Base-by-base conservation (phyloP, 2,329 filamentous ascomycete species). In the Botryotinia narcissicola region DNA sequence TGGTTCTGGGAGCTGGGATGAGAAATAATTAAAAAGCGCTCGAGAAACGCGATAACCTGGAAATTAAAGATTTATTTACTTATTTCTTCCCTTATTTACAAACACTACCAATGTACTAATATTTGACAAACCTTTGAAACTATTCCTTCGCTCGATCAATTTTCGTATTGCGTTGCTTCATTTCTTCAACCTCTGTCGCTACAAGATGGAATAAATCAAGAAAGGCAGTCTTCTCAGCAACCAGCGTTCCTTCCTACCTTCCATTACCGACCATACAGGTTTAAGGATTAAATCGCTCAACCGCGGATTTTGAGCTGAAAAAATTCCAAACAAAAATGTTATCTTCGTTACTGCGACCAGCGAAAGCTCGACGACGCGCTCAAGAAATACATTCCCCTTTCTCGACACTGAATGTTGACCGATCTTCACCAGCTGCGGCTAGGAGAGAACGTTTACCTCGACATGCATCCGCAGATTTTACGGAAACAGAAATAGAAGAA, bases 401-500 rank as follows among this genome's bases (percentile, higher is more conserved):
- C 76, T 81, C 80, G 4, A 80, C 81, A 37, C 77, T 77, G 35
- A 80, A 78, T 70, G 79, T 73, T 32, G 75, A 79, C 57, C 77
- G 46, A 29, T 77, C 76, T 60, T 78, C 80, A 14, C 75, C 78
- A 32, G 64, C 75, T 16, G 76, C 74, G 48, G 76, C 73, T 25
- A 73, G 77, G 61, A 66, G 73, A 73, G 73, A 76, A 72, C 73
- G 71, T 67, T 76, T 73, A 9, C 54, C 68, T 67, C 76, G 78
- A 54, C 78, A 80, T 81, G 88, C 89, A 73, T 88, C 87, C 3
- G 89, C 89, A 74, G 89, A 91, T 80, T 91, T 90, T 76, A 91
- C 89, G 66, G 89, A 91, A 79, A 87, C 85, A 54, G 89, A 90
- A 74, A 87, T 90, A 70, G 85, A 85, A 6, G 78, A 79, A 20